Base-by-base conservation (phyloP, 1,284 basidiomycete species). In the Irpex rosettiformis region DNA sequence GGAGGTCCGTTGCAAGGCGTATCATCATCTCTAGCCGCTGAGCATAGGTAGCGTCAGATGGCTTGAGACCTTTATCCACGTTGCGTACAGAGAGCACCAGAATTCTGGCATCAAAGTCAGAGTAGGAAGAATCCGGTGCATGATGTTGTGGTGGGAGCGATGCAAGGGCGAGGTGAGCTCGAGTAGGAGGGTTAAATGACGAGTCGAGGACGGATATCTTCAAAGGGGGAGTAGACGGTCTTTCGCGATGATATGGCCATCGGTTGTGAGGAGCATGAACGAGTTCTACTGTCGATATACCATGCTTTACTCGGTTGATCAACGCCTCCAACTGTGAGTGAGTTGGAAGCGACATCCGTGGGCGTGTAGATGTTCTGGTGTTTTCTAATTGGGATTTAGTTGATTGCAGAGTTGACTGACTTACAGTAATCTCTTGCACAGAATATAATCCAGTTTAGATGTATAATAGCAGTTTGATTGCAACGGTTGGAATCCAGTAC, bases 141-240 rank as follows among this genome's bases (percentile, higher is more conserved):
- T 48, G 42, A 21, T 57, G 52, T 30, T 65, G 0, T 79, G 77
- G 22, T 72, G 61, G 67, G 78, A 75, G 58, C 79, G 81, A 51
- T 18, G 86, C 86, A 49, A 98, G 84, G 0, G 91, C 88, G 57
- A 90, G 80, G 69, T 99, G 96, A 0, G 96, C 94, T 10, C 81
- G 72, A 0, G 93, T 94, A 0, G 96, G 96, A 1, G 96, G 96
- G 67, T 99, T 98, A 77, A 95, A 98, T 0, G 93, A 96, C 0
- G 94, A 90, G 68, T 98, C 96, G 33, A 98, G 81, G 18, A 97
- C 80, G 6, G 86, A 80, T 52, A 91, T 76, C 29, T 72, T 76
- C 29, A 86, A 69, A 5, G 18, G 52, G 55, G n/a, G 42, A 2
- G 57, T 42, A 18, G 54, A 59, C n/a, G 11, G 54, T 61, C 60